phyloP scores from a whole-genome alignment of 768 basidiomycete species.

The Panaeolus papilionaceus region DNA sequence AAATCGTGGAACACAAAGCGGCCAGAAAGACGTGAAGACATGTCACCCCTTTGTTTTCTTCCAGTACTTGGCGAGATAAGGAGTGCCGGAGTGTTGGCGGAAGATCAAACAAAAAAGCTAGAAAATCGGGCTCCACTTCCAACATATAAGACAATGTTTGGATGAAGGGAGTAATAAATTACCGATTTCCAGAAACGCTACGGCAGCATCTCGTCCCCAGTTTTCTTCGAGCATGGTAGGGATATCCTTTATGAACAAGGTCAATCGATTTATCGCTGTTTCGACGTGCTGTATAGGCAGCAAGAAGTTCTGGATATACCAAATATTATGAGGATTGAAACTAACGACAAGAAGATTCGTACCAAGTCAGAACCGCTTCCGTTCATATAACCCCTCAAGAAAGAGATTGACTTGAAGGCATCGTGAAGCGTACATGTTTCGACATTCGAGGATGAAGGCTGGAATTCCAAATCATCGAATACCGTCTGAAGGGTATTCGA shows the following conservation, averaged over 20 bases:
- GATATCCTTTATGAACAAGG: not conserved
- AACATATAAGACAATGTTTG: not conserved
- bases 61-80: not conserved
- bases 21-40: slow-evolving; percentile 71
- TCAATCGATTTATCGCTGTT: not conserved
- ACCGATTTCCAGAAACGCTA: not conserved
- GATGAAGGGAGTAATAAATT: not conserved
- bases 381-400: not conserved
- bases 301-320: not conserved
- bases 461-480: not conserved
- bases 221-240: not conserved
- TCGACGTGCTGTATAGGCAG: not conserved
- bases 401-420: not conserved
- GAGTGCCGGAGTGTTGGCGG: not conserved
- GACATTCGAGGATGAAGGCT: not conserved
- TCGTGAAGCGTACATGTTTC: not conserved
- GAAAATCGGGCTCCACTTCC: slow-evolving; percentile 1
- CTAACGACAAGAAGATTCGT: not conserved
- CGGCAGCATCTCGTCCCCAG: not conserved
- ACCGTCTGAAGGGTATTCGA: not conserved
- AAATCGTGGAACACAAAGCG: slow-evolving; percentile 49
- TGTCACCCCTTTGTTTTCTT: slow-evolving; percentile 45
- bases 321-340: not conserved
- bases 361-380: not conserved
- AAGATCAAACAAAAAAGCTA: not conserved